Base-by-base conservation (phyloP, 1,139 yeast species). In the Pichia cactophila region DNA sequence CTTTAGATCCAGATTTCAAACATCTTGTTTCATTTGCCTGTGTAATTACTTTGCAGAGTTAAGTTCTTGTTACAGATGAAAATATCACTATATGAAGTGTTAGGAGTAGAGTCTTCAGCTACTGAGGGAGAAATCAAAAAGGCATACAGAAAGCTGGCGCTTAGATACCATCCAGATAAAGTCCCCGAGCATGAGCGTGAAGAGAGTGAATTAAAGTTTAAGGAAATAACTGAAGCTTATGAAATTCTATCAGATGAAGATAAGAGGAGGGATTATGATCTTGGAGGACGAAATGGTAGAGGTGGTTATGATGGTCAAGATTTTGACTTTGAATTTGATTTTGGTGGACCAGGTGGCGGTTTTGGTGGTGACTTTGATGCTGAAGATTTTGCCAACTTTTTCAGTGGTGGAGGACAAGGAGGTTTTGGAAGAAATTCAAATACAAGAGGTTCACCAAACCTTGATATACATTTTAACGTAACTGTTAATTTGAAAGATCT, bases 141-240 rank as follows among this genome's bases (percentile, higher is more conserved):
- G 69, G 96, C 97, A 17, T 92, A 92, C 73, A 83, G 97, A 73
- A 83, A 86, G 61, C 77, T 86, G 41, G 98, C 98, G 16, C 78
- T 92, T 62, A 86, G 85, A 65, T 86, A 82, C 70, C 98, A 92
- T 69, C 98, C 98, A 51, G 98, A 92, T 71, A 92, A 92, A 75
- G 84, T 83, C 61, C 76, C 83, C 46, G 73, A 75, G 50, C 66
- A 63, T 10, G 60, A 55, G 33, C 59, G 67, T 37, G 85, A 86
- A 50, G 90, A 83, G 61, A 96, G 96, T 33, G 95, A 95, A 53
- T 96, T 88, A 64, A 88, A 86, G 70, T 90, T 90, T 70, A 90
- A 90, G 71, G 96, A 88, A 67, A 78, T 88, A 56, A 83, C 92
- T n/a, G 82, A 82, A 60, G 97, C 97, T 12, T 92, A 92, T 66